Conservation (phyloP, 306 rosid species). For the Sesbania bispinosa region DNA sequence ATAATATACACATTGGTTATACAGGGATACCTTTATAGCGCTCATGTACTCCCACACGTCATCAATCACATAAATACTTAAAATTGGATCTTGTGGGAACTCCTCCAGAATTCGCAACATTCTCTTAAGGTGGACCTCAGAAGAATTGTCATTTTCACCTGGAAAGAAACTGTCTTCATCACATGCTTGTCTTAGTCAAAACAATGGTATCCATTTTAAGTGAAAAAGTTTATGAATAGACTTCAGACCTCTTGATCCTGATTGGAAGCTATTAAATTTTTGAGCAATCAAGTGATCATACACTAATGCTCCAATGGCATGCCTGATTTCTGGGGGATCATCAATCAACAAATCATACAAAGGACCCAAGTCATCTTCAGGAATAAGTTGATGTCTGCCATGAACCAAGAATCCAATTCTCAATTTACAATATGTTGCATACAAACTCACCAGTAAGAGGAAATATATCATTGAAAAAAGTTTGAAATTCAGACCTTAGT, state of each 20-base stretch:
- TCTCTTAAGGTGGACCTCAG: slow-evolving; percentile 83
- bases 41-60: slow-evolving; percentile 99
- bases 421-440: slow-evolving; percentile 17
- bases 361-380: slow-evolving; percentile 94
- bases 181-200: slow-evolving; percentile 24
- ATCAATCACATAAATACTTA: slow-evolving; percentile 87
- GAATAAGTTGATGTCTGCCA: slow-evolving; percentile 91
- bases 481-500: slow-evolving; percentile 53
- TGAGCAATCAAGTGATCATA: slow-evolving; percentile 95
- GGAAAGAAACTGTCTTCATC: slow-evolving; percentile 29
- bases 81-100: slow-evolving; percentile 85
- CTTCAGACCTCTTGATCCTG: slow-evolving; percentile 57
- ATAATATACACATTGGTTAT: background rate
- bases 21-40: slow-evolving; percentile 73
- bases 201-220: slow-evolving; percentile 19
- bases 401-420: slow-evolving; percentile 30
- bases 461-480: slow-evolving; percentile 10
- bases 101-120: slow-evolving; percentile 92
- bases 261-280: slow-evolving; percentile 69
- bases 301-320: slow-evolving; percentile 93
- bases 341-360: slow-evolving; percentile 90
- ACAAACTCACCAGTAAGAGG: slow-evolving; percentile 16
- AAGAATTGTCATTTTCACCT: slow-evolving; percentile 70
- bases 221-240: background rate
- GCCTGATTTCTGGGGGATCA: slow-evolving; percentile 92